Percentiles rank a stretch among this genome's conserved stretches.
Evolutionary conservation across 1,284 basidiomycete species (phyloP).

Genomic region (Anthracocystis panici-leucophaei): DNA sequence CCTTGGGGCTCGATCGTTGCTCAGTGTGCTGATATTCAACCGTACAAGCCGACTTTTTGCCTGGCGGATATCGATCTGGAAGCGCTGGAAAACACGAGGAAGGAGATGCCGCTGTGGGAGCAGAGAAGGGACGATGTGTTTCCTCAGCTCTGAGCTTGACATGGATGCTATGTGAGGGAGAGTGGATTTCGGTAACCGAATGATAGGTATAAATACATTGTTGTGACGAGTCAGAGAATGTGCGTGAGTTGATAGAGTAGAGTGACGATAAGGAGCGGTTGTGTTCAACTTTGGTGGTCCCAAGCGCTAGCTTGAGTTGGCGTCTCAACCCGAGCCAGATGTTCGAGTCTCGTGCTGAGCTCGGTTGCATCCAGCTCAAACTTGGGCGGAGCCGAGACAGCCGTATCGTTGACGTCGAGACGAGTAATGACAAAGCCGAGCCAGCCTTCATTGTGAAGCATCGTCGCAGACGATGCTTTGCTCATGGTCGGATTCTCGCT

Average conservation of each 20-base stretch:
- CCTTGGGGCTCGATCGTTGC: conserved; percentile 67
- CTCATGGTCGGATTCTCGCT: conserved; percentile 27
- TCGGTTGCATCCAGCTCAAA: conserved; percentile 38
- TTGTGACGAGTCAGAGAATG: background rate
- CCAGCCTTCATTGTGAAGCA: conserved; percentile 25
- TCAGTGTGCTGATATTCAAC: conserved; percentile 64
- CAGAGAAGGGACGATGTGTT: conserved; percentile 66
- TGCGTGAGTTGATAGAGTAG: background rate
- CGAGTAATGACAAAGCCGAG: conserved; percentile 42
- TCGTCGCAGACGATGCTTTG: conserved; percentile 7
- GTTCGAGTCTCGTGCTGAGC: conserved; percentile 23
- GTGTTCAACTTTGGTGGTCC: background rate
- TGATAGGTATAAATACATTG: conserved; percentile 29
- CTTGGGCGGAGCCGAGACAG: conserved; percentile 7
- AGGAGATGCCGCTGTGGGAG: conserved; percentile 66
- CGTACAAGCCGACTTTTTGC: conserved; percentile 63
- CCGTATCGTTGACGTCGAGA: conserved; percentile 13
- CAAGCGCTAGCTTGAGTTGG: background rate
- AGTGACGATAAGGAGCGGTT: background rate
- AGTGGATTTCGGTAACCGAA: background rate
- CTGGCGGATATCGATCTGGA: conserved; percentile 64
- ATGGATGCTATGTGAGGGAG: background rate
- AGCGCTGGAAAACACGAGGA: conserved; percentile 48
- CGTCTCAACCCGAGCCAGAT: conserved; percentile 15
- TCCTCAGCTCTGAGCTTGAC: conserved; percentile 26